Conservation (phyloP, 768 basidiomycete species). For the Suillus clintonianus region DNA sequence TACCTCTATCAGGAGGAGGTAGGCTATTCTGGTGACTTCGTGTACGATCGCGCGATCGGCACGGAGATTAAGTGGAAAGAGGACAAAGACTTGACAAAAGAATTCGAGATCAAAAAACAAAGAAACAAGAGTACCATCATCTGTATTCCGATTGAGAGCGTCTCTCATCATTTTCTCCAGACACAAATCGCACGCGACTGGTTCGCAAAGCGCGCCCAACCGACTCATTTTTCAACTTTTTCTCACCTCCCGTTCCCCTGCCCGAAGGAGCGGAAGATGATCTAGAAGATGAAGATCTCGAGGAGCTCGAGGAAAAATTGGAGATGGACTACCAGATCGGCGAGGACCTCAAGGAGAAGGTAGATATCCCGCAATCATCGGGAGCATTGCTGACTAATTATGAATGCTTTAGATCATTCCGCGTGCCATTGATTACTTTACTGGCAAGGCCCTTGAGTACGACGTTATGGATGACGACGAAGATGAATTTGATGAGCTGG, state of each 20-base stretch:
- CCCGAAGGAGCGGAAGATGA: conserved; percentile 66
- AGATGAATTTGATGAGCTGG: conserved; percentile 62
- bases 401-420: conserved; percentile 72
- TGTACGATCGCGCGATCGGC: conserved; percentile 93
- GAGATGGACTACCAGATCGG: conserved; percentile 98
- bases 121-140: conserved; percentile 86
- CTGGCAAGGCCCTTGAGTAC: conserved; percentile 91
- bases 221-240: conserved; percentile 99
- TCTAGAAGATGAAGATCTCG: conserved; percentile 80
- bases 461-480: conserved; percentile 59
- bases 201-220: conserved; percentile 86
- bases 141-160: conserved; percentile 1
- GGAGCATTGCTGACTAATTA: conserved; percentile 5
- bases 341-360: conserved; percentile 97
- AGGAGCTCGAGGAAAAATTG: conserved; percentile 89
- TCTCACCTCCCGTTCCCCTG: conserved; percentile 78
- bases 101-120: conserved; percentile 99
- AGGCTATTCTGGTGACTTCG: conserved; percentile 95
- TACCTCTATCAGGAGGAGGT: conserved; percentile 92
- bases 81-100: conserved; percentile 96
- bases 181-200: conserved; percentile 81
- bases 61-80: conserved; percentile 96
- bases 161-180: conserved; percentile 36
- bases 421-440: conserved; percentile 95
- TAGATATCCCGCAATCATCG: conserved; percentile 30